Evolutionary conservation across 2,329 filamentous ascomycete species (phyloP).

Genomic region (Apiospora rasikravindrae): DNA sequence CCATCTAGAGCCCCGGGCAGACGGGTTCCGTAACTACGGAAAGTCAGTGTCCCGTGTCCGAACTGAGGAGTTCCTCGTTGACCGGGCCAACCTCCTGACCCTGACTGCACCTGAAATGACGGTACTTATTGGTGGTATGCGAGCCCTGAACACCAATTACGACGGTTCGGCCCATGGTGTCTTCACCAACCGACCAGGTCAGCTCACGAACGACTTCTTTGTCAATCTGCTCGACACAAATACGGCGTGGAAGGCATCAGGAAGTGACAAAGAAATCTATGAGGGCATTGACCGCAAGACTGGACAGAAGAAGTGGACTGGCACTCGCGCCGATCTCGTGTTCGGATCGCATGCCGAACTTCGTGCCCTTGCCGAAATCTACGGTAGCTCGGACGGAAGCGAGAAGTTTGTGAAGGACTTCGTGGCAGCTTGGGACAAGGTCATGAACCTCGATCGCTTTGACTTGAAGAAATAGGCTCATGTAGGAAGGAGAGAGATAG

Average conservation of each 20-base stretch:
- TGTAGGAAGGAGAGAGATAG: too few species aligned
- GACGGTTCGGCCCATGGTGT: conserved; percentile 72
- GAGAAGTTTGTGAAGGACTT: conserved; percentile 76
- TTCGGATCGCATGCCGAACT: conserved; percentile 77
- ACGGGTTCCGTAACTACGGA: conserved; percentile 83
- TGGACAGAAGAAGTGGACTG: conserved; percentile 70
- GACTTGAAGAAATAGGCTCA: conserved; percentile 48
- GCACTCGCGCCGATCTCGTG: conserved; percentile 70
- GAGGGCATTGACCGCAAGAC: conserved; percentile 69
- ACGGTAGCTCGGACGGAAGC: conserved; percentile 62
- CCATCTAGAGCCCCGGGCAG: conserved; percentile 70
- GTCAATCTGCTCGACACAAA: conserved; percentile 74
- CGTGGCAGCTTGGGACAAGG: conserved; percentile 74
- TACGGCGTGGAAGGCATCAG: conserved; percentile 66
- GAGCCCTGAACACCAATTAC: conserved; percentile 71
- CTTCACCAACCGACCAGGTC: conserved; percentile 69
- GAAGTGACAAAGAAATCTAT: conserved; percentile 59
- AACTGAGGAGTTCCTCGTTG: conserved; percentile 73
- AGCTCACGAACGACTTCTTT: conserved; percentile 82
- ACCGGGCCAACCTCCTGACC: conserved; percentile 72
- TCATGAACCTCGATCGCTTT: conserved; percentile 75
- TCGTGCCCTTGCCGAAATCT: conserved; percentile 72
- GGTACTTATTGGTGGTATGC: conserved; percentile 74
- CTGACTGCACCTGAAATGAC: conserved; percentile 74
- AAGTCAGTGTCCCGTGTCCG: conserved; percentile 63